A percentile compares a stretch with the other conserved stretches of the same genome.
Evolutionary conservation across 23 red algal genomes (phyloP).

Genomic region (Cyanidiococcus yangmingshanensis): DNA sequence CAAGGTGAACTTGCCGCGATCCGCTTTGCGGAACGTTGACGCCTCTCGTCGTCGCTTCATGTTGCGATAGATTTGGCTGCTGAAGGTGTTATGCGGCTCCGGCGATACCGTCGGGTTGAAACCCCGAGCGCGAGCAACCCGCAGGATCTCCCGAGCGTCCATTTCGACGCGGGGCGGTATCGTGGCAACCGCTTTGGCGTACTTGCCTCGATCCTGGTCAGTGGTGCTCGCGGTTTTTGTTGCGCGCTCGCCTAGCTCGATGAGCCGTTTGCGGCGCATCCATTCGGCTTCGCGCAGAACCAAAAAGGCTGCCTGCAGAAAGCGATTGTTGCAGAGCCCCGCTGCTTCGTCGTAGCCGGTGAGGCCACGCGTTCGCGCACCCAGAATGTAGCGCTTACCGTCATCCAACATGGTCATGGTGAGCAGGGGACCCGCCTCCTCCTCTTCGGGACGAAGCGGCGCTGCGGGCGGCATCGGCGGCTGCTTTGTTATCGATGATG

Average conservation of each 20-base stretch:
- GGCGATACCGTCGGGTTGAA: constrained; percentile 12
- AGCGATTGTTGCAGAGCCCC: constrained; percentile 22
- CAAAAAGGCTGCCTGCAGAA: constrained; percentile 22
- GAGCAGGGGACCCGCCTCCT: background rate
- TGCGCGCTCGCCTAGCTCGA: background rate
- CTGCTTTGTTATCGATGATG: background rate
- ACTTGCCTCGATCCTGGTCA: background rate
- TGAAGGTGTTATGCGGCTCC: constrained; percentile 35
- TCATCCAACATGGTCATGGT: constrained; percentile 3
- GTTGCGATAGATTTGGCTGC: constrained; percentile 35
- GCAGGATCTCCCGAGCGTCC: constrained; percentile 12
- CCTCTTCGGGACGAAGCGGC: constrained; percentile 13
- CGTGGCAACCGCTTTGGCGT: background rate
- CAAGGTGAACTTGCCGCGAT: constrained; percentile 22
- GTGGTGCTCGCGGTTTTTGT: background rate
- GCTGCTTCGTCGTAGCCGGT: constrained; percentile 32
- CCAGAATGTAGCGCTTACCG: constrained; percentile 9
- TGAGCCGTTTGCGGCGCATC: background rate
- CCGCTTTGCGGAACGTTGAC: constrained; percentile 30
- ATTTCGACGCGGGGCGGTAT: background rate
- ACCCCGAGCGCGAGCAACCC: constrained; percentile 7
- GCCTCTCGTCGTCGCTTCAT: constrained; percentile 26
- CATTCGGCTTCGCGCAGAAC: background rate
- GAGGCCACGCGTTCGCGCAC: constrained; percentile 4
- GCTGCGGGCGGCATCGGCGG: constrained; percentile 9